Percentiles rank a stretch among this genome's conserved stretches.
phyloP scores from a whole-genome alignment of 148 eudicot species.

The Dianthus caryophyllus region DNA sequence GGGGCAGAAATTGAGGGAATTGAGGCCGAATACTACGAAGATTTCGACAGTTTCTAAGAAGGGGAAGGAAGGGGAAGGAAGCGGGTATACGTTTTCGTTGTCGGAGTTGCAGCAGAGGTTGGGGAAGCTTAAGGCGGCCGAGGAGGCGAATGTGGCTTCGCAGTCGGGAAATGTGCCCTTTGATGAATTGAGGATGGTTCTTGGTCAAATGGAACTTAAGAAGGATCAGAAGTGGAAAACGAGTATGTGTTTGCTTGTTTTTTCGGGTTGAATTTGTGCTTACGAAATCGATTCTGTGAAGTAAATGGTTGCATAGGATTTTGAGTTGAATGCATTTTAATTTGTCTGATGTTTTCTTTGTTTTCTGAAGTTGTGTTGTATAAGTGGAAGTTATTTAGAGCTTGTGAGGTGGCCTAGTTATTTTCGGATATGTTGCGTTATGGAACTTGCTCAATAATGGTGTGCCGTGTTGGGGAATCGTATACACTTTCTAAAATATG shows the following conservation, averaged over 20 bases:
- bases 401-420: neutral
- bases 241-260: neutral
- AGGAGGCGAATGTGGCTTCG: conserved; percentile 20
- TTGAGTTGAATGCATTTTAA: neutral
- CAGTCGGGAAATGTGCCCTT: neutral
- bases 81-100: conserved; percentile 45
- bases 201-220: neutral
- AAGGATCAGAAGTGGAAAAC: neutral
- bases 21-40: conserved; percentile 42
- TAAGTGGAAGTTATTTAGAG: no score
- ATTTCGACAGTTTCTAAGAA: conserved; percentile 3
- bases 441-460: neutral
- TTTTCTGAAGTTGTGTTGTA: neutral
- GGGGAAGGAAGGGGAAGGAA: conserved; percentile 14
- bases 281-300: neutral
- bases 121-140: conserved; percentile 43
- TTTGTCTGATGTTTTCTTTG: neutral
- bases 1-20: conserved; percentile 51
- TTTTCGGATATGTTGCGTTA: neutral
- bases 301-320: neutral
- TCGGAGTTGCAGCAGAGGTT: conserved; percentile 60
- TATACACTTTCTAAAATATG: no score
- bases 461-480: no score
- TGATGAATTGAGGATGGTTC: conserved; percentile 29
- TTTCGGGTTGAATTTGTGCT: neutral